Base-by-base conservation (phyloP, 805 yeast species). In the Ogataea henricii region DNA sequence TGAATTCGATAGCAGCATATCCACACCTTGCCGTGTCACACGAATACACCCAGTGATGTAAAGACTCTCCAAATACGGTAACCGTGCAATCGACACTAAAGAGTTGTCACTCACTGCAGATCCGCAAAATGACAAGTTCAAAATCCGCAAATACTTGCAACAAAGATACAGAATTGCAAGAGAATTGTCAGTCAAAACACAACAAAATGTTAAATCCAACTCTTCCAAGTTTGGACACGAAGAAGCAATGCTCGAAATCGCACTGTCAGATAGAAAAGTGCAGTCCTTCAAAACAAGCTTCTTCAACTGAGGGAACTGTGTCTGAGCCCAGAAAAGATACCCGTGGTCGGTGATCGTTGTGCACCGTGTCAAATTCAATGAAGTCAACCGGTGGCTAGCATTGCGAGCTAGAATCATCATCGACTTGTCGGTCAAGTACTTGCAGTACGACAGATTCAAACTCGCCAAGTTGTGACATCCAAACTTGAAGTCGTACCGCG, bases 331-430 rank as follows among this genome's bases (percentile, higher is more conserved):
- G 56, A 72, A 76, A 18, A 78, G 71, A 60, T 84, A 87, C 1
- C 92, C 94, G 37, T 72, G 72, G 65, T 87, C 94, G 2, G 91
- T 85, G 27, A 87, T 83, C 2, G 89, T 79, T 20, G 91, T 86
- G 62, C 94, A 87, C 51, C 94, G 72, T 1, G 91, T 82, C 46
- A 87, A 67, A 55, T 85, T 82, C 55, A 87, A 71, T 30, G 74
- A 63, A 49, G 73, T 81, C 41, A 87, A 65, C 46, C 82, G 69
- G 13, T 73, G 74, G 49, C 69, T 73, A n/a, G 87, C 84, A 62
- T 80, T 77, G 17, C 72, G 60, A 0, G 88, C 82, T 47, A 87
- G 69, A 52, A 81, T 83, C 52, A 72, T 67, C 85, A 87, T 82
- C 29, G 85, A 68, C 53, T 75, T 72, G 59, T 87, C 94, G 2